These are phyloP conservation scores for Blastomyces percursus DNA, from an alignment of 2,329 filamentous ascomycete genomes.

Conservation along the genomic window DNA sequence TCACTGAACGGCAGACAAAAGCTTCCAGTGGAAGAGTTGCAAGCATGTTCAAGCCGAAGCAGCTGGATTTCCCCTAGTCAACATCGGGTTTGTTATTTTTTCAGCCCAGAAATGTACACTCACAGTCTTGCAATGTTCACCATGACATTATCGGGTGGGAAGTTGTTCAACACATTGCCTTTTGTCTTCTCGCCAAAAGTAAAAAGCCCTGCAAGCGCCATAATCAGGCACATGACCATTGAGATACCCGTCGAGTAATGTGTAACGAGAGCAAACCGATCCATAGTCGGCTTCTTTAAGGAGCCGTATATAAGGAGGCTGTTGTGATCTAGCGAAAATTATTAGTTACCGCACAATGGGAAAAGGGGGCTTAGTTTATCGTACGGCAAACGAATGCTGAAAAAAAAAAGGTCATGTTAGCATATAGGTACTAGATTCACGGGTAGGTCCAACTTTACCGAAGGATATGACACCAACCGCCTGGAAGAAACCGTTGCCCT, in stretches of 20 bases:
- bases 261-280: constrained; percentile 86
- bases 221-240: constrained; percentile 77
- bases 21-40: constrained; percentile 92
- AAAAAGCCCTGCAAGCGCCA: constrained; percentile 83
- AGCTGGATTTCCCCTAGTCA: constrained; percentile 36
- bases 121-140: constrained; percentile 84
- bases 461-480: constrained; percentile 98
- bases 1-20: constrained; percentile 94
- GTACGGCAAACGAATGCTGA: constrained; percentile 56
- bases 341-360: constrained; percentile 2
- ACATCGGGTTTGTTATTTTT: constrained; percentile 7
- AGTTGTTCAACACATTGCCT: constrained; percentile 97
- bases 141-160: constrained; percentile 78
- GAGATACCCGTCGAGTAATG: constrained; percentile 88
- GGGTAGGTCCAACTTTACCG: constrained; percentile 43
- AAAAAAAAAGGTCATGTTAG: constrained; percentile 22
- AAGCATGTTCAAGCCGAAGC: constrained; percentile 97
- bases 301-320: constrained; percentile 96
- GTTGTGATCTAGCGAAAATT: constrained; percentile 59
- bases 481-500: constrained; percentile 77
- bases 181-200: constrained; percentile 85
- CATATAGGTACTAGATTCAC: not conserved
- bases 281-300: constrained; percentile 82
- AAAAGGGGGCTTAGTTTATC: constrained; percentile 15
- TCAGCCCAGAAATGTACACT: constrained; percentile 14